A percentile compares a stretch with the other conserved stretches of the same genome.
These are phyloP conservation scores for Boletus chippewaensis DNA, from an alignment of 1,284 basidiomycete species.

Conservation along the genomic window DNA sequence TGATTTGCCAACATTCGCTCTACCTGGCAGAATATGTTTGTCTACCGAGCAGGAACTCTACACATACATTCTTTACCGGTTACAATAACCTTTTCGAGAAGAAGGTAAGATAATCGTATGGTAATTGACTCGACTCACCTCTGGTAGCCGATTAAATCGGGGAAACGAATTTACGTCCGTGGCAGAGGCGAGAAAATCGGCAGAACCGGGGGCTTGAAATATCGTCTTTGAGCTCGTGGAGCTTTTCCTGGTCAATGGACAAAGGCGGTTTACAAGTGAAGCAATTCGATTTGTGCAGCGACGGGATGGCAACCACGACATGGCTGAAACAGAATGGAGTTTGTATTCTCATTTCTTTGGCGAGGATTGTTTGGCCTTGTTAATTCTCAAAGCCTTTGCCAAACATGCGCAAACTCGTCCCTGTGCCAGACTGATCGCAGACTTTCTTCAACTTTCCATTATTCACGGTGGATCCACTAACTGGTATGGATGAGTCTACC, in stretches of 20 bases:
- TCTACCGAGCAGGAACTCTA: neutral
- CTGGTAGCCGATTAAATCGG: slow-evolving; percentile 42
- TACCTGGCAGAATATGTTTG: slow-evolving; percentile 30
- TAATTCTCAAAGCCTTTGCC: slow-evolving; percentile 18
- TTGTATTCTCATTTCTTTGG: too few relatives aligned
- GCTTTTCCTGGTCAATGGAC: slow-evolving; percentile 6
- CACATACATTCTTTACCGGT: slow-evolving; percentile 35
- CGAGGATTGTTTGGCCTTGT: slow-evolving; percentile 20
- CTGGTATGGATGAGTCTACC: slow-evolving; percentile 58
- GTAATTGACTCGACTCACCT: slow-evolving; percentile 33
- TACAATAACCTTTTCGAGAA: slow-evolving; percentile 41
- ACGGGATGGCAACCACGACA: slow-evolving; percentile 12
- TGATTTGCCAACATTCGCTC: slow-evolving; percentile 70
- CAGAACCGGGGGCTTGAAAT: slow-evolving; percentile 36
- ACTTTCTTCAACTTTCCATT: neutral
- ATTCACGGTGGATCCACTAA: slow-evolving; percentile 27
- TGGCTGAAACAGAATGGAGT: neutral
- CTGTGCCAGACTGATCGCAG: neutral
- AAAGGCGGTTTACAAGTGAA: neutral
- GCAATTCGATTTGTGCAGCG: neutral
- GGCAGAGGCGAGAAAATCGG: slow-evolving; percentile 43
- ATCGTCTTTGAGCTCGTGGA: slow-evolving; percentile 16
- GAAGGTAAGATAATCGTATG: neutral
- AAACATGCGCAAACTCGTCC: slow-evolving; percentile 25
- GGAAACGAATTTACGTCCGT: slow-evolving; percentile 38